Evolutionary conservation across 129 eudicot species (phyloP), one percentile per base, ranked within the genome.

Genomic region (Lactuca saligna): DNA sequence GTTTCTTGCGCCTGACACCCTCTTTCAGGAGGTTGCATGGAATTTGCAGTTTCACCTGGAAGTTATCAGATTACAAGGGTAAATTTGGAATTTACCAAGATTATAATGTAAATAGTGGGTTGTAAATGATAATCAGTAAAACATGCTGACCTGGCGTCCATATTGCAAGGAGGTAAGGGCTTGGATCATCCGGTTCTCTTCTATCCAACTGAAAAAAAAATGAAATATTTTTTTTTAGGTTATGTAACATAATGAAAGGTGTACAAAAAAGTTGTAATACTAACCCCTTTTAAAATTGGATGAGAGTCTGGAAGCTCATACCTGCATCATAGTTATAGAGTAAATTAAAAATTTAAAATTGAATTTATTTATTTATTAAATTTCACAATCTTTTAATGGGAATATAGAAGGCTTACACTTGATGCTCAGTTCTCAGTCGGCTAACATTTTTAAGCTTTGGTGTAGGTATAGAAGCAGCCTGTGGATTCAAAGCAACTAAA

Each of bases 351-450:
- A n/a, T n/a, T n/a, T n/a, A n/a, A n/a, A 54, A 53, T 32, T 44
- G 12, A 34, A 57, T 35, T 35, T 35, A 35, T 35, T 35, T 12
- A 50, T 53, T 12, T 44, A 46, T 60, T 50, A 59, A 63, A 7
- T 10, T 35, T 64, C 61, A 13, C 11, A 6, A 13, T 59, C n/a
- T 49, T 17, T 49, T n/a, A 14, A 51, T 2, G 13, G 17, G 61
- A 7, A 14, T 17, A 61, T 35, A 34, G 56, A 55, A 20, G 29
- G 80, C 99, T 85, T 82, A 94, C 99, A 94, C 99, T 75, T 83
- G 93, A 81, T 94, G 99, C 83, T 94, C 99, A 49, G 99, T 89
- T 58, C 99, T 78, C 38, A 94, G 80, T 9, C 99, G 91, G 62
- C 83, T 94, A 67, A 87, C 86, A 65, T 85, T 80, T 77, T 94